Percentiles rank a stretch among this genome's conserved stretches.
phyloP scores from a whole-genome alignment of 1,284 basidiomycete species.

The Malassezia sympodialis region DNA sequence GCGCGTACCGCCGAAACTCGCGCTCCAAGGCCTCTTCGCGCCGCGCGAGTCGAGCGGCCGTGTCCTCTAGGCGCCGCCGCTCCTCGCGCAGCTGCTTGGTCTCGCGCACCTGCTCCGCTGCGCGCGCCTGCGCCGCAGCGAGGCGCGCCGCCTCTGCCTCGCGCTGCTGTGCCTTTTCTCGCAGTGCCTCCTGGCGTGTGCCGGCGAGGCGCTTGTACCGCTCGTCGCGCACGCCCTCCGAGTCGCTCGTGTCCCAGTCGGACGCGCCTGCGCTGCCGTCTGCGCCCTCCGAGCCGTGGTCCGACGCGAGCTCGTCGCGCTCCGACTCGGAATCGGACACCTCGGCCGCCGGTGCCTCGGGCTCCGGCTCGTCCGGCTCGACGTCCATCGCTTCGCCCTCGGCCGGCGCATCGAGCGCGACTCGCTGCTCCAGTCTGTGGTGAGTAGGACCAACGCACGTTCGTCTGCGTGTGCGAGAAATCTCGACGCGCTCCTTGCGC shows the following conservation, averaged over 20 bases:
- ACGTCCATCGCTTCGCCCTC: background rate
- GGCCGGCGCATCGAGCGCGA: slow-evolving; percentile 9
- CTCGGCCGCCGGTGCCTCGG: background rate
- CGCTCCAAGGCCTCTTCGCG: slow-evolving; percentile 77
- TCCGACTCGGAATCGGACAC: slow-evolving; percentile 15
- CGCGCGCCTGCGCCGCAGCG: slow-evolving; percentile 21
- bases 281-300: slow-evolving; percentile 54
- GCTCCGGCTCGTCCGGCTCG: background rate
- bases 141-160: slow-evolving; percentile 27
- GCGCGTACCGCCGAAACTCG: slow-evolving; percentile 77
- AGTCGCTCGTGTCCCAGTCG: slow-evolving; percentile 27
- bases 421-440: slow-evolving; percentile 10
- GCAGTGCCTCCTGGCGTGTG: slow-evolving; percentile 37
- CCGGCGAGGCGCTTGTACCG: slow-evolving; percentile 24
- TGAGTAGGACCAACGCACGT: slow-evolving; percentile 56
- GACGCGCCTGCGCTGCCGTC: slow-evolving; percentile 23
- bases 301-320: slow-evolving; percentile 38
- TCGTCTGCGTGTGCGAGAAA: slow-evolving; percentile 75
- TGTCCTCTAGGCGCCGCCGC: slow-evolving; percentile 54
- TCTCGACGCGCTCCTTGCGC: slow-evolving; percentile 87
- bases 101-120: slow-evolving; percentile 30
- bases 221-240: slow-evolving; percentile 19
- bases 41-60: slow-evolving; percentile 66
- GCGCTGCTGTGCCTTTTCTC: slow-evolving; percentile 37
- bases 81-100: slow-evolving; percentile 32